These are phyloP conservation scores for Castanea mollissima DNA, from an alignment of 306 rosid species.

Conservation along the genomic window DNA sequence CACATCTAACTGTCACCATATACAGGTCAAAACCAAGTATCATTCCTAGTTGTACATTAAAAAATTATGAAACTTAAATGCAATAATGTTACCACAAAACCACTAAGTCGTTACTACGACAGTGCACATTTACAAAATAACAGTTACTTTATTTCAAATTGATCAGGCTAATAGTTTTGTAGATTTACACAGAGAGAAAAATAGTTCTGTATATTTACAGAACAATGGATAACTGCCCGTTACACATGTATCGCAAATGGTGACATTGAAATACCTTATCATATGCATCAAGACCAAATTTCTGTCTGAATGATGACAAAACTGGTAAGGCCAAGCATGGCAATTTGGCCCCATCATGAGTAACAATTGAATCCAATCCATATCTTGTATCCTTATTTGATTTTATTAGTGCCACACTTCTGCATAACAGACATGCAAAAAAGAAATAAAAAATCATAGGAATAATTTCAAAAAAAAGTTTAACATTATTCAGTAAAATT, in stretches of 20 bases:
- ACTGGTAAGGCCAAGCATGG: conserved; percentile 75
- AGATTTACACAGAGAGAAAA: neutral
- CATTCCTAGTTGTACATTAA: neutral
- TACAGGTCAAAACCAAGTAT: neutral
- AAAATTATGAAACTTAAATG: neutral
- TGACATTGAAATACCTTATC: conserved; percentile 47
- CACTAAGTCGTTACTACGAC: neutral
- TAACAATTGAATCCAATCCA: conserved; percentile 84
- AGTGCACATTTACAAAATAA: neutral
- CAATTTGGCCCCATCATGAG: conserved; percentile 78
- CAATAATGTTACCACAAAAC: neutral
- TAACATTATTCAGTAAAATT: neutral
- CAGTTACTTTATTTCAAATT: neutral
- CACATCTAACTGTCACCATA: conserved; percentile 68
- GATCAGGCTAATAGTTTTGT: neutral
- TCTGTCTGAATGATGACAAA: conserved; percentile 71
- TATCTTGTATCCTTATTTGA: conserved; percentile 89
- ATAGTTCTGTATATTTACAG: neutral
- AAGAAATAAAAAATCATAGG: conserved; percentile 3
- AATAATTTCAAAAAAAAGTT: neutral
- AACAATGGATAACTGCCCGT: neutral
- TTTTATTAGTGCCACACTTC: conserved; percentile 80
- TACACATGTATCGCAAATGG: conserved; percentile 10
- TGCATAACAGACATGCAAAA: conserved; percentile 33
- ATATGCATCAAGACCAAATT: conserved; percentile 67